A percentile compares a stretch with the other conserved stretches of the same genome.
These are phyloP conservation scores for Cutaneotrichosporon arboriforme DNA, from an alignment of 1,284 basidiomycete species.

Conservation along the genomic window DNA sequence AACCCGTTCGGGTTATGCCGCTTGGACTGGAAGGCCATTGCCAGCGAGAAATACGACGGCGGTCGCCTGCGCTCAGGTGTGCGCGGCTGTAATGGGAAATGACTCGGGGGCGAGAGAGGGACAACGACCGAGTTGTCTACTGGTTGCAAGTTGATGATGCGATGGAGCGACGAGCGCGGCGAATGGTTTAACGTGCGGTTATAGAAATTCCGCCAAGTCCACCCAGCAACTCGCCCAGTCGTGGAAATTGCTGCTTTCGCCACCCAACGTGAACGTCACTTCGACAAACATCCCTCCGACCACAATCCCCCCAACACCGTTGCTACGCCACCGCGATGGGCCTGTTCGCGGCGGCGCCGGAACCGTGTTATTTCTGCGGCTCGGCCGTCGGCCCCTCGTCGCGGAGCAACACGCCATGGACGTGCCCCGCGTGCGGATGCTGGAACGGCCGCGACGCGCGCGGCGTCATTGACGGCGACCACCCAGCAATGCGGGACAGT, in stretches of 20 bases:
- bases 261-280: neutral
- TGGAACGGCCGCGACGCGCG: conserved; percentile 43
- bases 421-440: conserved; percentile 39
- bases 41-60: too few species aligned
- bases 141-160: neutral
- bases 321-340: conserved; percentile 12
- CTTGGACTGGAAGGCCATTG: conserved; percentile 55
- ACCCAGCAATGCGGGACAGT: conserved; percentile 81
- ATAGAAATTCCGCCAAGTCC: neutral
- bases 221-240: too few species aligned
- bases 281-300: neutral
- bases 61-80: too few species aligned
- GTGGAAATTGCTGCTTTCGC: neutral
- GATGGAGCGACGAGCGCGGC: neutral
- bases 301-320: too few species aligned
- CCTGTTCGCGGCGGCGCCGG: conserved; percentile 20
- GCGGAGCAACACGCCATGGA: conserved; percentile 31
- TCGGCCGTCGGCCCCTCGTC: conserved; percentile 9
- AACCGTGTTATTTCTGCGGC: conserved; percentile 45
- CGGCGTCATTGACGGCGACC: conserved; percentile 71
- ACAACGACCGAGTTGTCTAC: neutral
- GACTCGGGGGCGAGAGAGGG: neutral
- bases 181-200: neutral
- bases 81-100: too few species aligned
- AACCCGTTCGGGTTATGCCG: conserved; percentile 49